Conservation (phyloP, 306 rosid genomes). For the Adenanthera pavonina region DNA sequence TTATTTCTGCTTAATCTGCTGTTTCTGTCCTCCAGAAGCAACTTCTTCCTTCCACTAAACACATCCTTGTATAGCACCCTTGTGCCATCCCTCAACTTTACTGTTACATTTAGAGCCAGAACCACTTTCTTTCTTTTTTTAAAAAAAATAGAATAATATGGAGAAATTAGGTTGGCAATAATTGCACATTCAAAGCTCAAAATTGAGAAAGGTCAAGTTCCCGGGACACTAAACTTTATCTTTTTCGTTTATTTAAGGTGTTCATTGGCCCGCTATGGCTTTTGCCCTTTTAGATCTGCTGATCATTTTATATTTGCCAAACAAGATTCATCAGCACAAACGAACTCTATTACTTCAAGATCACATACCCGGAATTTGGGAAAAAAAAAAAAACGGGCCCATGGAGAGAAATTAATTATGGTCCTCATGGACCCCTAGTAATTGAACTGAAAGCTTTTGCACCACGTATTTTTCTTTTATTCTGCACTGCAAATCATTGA, state of each 20-base stretch:
- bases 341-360: neutral
- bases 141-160: neutral
- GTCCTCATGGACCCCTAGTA: no score
- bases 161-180: neutral
- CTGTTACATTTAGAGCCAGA: neutral
- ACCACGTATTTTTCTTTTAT: neutral
- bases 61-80: neutral
- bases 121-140: neutral
- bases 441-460: neutral
- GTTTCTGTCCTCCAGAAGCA: neutral
- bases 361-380: neutral
- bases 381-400: no score
- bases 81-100: neutral
- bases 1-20: neutral
- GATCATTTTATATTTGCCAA: neutral
- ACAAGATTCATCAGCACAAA: neutral
- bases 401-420: no score
- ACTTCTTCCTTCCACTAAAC: neutral
- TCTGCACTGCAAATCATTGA: constrained; percentile 1
- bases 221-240: neutral
- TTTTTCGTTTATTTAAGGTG: neutral
- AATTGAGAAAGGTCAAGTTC: constrained; percentile 1
- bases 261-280: neutral
- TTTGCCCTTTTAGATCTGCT: neutral
- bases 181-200: neutral